Base-by-base conservation (phyloP, 2,329 filamentous ascomycete species). In the Phialophora macrospora region DNA sequence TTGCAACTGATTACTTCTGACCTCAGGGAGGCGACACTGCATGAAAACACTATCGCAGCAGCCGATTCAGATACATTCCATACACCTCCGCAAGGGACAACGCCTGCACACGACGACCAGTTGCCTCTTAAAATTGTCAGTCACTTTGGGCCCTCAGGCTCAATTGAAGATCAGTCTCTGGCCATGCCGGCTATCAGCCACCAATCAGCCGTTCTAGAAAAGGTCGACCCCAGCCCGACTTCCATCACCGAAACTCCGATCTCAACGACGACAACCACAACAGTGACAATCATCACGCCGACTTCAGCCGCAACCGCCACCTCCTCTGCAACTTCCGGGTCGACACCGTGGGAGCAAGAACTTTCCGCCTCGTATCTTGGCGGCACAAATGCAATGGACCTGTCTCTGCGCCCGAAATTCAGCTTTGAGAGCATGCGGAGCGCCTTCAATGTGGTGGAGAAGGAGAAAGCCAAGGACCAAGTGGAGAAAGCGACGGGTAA, bases 41-140 rank as follows among this genome's bases (percentile, higher is more conserved):
- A 17, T 32, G 28, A 48, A 48, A 8, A 48, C 8, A 48, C 67
- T 3, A 56, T 38, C n/a, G 22, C 41, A 3, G 46, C 5, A 24
- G 56, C 56, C 0, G 59, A 51, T n/a, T 54, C 62, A 8, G 61
- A 67, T 22, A 55, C 8, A 8, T 65, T 65, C 46, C 58, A 52
- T 38, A 69, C 60, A 8, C 64, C 67, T 4, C 14, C 24, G n/a
- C 46, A 38, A 17, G 55, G 51, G 6, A 49, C 58, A 4, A 62
- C 56, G 5, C 67, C 62, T 20, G 54, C 54, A 32, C 17, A 14
- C 38, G 24, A 58, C 60, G 9, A 52, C 32, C 48, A 26, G 11
- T 12, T 3, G n/a, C 14, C 48, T n/a, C 48, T 20, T 44, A 17
- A 44, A 20, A 22, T 6, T 28, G 20, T 22, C 20, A 51, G 20